phyloP scores from a whole-genome alignment of 768 basidiomycete genomes.

The Amanita exitialis region DNA sequence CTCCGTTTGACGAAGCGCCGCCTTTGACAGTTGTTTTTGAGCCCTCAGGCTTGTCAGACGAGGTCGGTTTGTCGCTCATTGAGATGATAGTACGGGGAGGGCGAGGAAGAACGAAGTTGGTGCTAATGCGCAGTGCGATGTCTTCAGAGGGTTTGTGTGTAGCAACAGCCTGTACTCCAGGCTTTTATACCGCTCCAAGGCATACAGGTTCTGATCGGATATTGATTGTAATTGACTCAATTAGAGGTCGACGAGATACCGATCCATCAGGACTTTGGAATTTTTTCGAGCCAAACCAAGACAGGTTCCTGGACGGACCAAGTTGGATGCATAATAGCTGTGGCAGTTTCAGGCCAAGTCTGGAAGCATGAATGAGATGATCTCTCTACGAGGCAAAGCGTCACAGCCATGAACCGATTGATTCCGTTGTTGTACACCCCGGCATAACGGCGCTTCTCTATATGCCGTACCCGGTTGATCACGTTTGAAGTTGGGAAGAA shows the following conservation, averaged over 20 bases:
- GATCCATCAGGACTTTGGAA: not conserved
- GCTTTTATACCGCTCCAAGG: conserved; percentile 1
- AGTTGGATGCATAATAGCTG: conserved; percentile 20
- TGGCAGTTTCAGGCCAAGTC: conserved; percentile 21
- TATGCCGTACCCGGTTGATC: too few species aligned
- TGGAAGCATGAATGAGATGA: not conserved
- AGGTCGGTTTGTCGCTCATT: conserved; percentile 32
- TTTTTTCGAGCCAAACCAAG: conserved; percentile 8
- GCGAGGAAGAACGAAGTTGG: not conserved
- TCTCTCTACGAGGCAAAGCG: too few species aligned
- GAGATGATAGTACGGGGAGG: conserved; percentile 10
- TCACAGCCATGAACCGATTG: too few species aligned
- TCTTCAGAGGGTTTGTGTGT: not conserved
- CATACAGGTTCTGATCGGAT: not conserved
- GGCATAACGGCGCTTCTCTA: too few species aligned
- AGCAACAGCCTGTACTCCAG: not conserved
- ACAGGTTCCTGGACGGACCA: conserved; percentile 12
- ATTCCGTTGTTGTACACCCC: too few species aligned
- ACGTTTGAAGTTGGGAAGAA: too few species aligned
- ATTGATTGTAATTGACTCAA: conserved; percentile 5
- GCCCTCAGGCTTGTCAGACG: conserved; percentile 23
- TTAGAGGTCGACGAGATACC: not conserved
- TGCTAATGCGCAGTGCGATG: not conserved
- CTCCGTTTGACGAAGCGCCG: conserved; percentile 38
- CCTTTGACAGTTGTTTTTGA: conserved; percentile 36